These are phyloP conservation scores for Sarcomyxa edulis DNA, from an alignment of 768 basidiomycete species.

Conservation along the genomic window DNA sequence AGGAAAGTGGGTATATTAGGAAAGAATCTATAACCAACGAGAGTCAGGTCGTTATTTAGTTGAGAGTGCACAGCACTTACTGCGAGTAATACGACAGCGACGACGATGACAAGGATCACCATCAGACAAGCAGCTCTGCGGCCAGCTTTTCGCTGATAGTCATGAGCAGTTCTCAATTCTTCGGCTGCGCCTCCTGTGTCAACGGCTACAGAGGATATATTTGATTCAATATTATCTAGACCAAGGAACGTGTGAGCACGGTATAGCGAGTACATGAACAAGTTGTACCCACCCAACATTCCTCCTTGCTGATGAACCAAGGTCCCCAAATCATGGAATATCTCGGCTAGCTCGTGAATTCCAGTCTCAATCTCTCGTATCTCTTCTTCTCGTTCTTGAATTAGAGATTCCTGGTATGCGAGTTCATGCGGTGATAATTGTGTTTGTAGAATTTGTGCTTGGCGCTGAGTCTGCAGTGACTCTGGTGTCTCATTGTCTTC, in stretches of 20 bases:
- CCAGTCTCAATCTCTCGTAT: slow-evolving; percentile 96
- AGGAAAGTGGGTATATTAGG: no score
- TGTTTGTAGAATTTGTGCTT: slow-evolving; percentile 63
- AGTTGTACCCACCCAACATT: slow-evolving; percentile 74
- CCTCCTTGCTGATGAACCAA: slow-evolving; percentile 91
- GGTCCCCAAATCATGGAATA: slow-evolving; percentile 94
- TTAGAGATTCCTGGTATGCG: slow-evolving; percentile 92
- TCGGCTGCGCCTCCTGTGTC: slow-evolving; percentile 81
- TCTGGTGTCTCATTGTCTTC: no score
- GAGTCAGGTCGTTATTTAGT: no score
- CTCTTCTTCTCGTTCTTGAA: slow-evolving; percentile 90
- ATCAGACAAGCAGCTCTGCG: slow-evolving; percentile 85
- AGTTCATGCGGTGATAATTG: slow-evolving; percentile 89
- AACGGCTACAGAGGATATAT: slow-evolving; percentile 79
- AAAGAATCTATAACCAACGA: no score
- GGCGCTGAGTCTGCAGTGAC: no score
- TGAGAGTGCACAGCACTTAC: no score
- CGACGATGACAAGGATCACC: slow-evolving; percentile 81
- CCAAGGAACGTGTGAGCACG: slow-evolving; percentile 1
- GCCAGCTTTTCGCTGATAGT: slow-evolving; percentile 93
- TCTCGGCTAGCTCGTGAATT: slow-evolving; percentile 93
- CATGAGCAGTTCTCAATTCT: slow-evolving; percentile 84
- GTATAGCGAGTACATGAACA: not conserved
- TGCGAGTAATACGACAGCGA: slow-evolving; percentile 85
- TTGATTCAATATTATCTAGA: slow-evolving; percentile 91